Conservation (phyloP, 495 filamentous ascomycete genomes). For the Pyrenopolyporus hunteri region DNA sequence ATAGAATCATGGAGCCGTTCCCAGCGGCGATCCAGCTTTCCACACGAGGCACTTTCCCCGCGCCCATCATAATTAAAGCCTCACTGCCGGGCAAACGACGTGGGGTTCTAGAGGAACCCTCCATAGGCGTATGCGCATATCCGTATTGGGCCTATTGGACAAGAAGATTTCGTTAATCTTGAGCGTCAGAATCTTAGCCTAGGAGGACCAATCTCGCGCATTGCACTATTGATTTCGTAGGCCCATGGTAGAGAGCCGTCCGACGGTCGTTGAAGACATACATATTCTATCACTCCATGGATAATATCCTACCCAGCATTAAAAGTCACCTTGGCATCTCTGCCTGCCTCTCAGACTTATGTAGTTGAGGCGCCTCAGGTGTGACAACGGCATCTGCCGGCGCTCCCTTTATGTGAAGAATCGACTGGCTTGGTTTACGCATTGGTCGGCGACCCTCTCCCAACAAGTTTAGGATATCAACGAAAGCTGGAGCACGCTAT, state of each 20-base stretch:
- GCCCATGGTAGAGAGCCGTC: conserved; percentile 14
- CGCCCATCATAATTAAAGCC: conserved; percentile 15
- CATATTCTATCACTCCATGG: conserved; percentile 43
- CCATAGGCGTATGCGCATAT: not conserved
- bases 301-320: conserved; percentile 50
- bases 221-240: not conserved
- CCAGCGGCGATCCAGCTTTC: conserved; percentile 7
- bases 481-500: conserved; percentile 52
- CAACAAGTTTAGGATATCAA: too few relatives aligned
- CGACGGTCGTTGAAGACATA: conserved; percentile 39
- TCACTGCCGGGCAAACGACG: conserved; percentile 10
- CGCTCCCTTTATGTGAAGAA: conserved; percentile 48
- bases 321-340: conserved; percentile 45
- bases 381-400: conserved; percentile 50
- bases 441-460: too few relatives aligned
- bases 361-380: conserved; percentile 47
- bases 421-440: too few relatives aligned
- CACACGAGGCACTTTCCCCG: conserved; percentile 8
- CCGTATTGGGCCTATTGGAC: conserved; percentile 12
- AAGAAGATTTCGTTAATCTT: not conserved
- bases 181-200: conserved; percentile 3
- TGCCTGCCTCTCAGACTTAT: conserved; percentile 39
- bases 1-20: conserved; percentile 17
- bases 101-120: conserved; percentile 4
- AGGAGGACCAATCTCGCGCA: not conserved